Evolutionary conservation across 257 asterid species (phyloP), one percentile per base, ranked within the genome.

Genomic region (Solanum tacnaense): DNA sequence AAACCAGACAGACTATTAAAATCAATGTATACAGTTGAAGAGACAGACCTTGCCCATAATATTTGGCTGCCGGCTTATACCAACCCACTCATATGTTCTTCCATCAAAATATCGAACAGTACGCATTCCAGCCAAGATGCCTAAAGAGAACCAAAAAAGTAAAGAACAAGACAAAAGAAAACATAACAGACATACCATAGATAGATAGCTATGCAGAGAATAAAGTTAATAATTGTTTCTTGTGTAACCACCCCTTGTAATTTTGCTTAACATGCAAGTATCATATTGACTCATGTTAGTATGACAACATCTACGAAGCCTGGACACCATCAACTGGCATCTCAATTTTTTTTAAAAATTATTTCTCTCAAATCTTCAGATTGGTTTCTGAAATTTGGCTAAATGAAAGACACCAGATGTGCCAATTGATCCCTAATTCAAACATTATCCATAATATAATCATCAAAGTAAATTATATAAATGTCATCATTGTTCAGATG

Each of bases 91-190:
- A 67, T 97, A 97, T n/a, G 99, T 97, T 94, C 92, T 95, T 67
- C 98, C 99, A 87, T 97, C 98, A 83, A 97, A 97, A 88, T 97
- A 94, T 27, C 97, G 93, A 85, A 97, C 99, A 32, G 98, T 97
- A 34, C 95, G 93, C 99, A 97, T 97, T 86, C 99, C 99, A 23
- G 98, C 98, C 99, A 98, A 97, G 75, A 97, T 97, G 90, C 99
- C 99, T 96, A 86, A 8, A 49, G 58, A 36, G 34, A 32, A 49
- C 73, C 68, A 46, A 23, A 44, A 49, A 31, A 31, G 39, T 29
- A 39, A 34, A 27, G 27, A 81, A 46, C 68, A 81, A 49, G 41
- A 29, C 27, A 82, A 49, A 49, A 29, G 9, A 41, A 82, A 41
- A 7, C 85, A 27, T 81, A 81, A 79, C 65, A 46, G 41, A 27